Evolutionary conservation across 2,329 filamentous ascomycete genomes (phyloP).

Genomic region (Trichoderma asperellum): DNA sequence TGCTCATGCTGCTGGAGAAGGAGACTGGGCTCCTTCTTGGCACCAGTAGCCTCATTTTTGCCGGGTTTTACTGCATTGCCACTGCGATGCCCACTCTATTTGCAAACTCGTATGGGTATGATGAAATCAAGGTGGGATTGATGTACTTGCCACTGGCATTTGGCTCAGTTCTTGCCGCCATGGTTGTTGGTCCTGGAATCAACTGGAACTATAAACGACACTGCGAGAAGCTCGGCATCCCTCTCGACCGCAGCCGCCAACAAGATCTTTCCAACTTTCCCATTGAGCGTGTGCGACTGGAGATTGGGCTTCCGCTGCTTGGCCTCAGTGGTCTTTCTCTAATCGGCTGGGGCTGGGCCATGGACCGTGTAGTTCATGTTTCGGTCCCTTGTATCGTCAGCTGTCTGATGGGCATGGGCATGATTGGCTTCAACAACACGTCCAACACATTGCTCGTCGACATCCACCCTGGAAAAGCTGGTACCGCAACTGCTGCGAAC

Average conservation of each 20-base stretch:
- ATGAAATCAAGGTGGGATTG: conserved; percentile 58
- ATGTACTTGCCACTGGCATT: conserved; percentile 57
- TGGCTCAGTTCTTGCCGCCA: conserved; percentile 53
- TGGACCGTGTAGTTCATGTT: conserved; percentile 48
- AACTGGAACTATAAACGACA: conserved; percentile 71
- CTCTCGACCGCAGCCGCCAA: conserved; percentile 57
- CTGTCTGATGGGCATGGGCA: conserved; percentile 51
- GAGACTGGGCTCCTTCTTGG: conserved; percentile 51
- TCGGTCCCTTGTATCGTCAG: conserved; percentile 54
- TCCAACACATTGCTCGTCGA: conserved; percentile 59
- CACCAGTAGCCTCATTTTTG: conserved; percentile 51
- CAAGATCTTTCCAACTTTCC: conserved; percentile 54
- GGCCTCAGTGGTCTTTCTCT: conserved; percentile 53
- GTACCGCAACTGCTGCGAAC: conserved; percentile 59
- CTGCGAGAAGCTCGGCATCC: conserved; percentile 56
- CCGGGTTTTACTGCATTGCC: conserved; percentile 54
- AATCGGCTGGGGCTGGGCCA: conserved; percentile 57
- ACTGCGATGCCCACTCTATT: conserved; percentile 51
- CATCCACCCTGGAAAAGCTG: conserved; percentile 56
- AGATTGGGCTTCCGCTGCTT: conserved; percentile 56
- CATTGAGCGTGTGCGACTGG: conserved; percentile 55
- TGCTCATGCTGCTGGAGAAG: conserved; percentile 48
- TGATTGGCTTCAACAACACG: conserved; percentile 60
- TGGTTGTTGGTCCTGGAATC: conserved; percentile 57
- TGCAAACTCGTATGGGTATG: conserved; percentile 60